Base-by-base conservation (phyloP, 176 grass and related monocot species). In the Eleusine coracana region DNA sequence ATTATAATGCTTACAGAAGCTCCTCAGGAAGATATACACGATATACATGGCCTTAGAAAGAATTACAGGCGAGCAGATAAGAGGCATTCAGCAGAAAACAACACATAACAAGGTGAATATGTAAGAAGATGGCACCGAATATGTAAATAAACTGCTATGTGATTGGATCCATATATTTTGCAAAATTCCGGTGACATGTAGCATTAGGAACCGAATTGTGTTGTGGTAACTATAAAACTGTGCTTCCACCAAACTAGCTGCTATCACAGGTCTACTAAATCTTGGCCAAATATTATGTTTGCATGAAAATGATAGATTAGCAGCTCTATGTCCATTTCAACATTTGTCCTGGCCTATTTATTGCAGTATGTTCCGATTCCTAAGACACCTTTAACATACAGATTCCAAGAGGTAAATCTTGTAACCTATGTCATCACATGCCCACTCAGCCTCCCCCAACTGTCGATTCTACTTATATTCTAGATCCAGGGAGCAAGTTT, bases 351-450 rank as follows among this genome's bases (percentile, higher is more conserved):
- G 10, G 3, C 21, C 23, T 61, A 81, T 69, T 69, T 50, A 81
- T 69, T 81, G 78, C 40, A 81, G 41, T 21, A 70, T 27, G 13
- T 41, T 50, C 63, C 46, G 63, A 61, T 68, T 66, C 11, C 15
- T 11, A 66, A 58, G 59, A 15, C 60, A 74, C 34, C 29, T 66
- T 69, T 2, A 25, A 50, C 21, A 50, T 11, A 60, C 27, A 37
- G 17, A 46, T 52, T 89, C 2, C 7, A 13, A n/a, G 15, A 4
- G 9, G 64, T 14, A 70, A 70, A 55, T 62, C 10, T 59, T 18
- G 12, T 45, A 54, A 6, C 23, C 14, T 27, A 67, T 5, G 39
- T 27, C 61, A 50, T 73, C 61, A 20, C 34, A 56, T 6, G 72
- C 54, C 17, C 18, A 37, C 39, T 27, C 28, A 20, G 7, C 4